These are phyloP conservation scores for Microsporum audouinii DNA, from an alignment of 2,329 filamentous ascomycete genomes.

Conservation along the genomic window DNA sequence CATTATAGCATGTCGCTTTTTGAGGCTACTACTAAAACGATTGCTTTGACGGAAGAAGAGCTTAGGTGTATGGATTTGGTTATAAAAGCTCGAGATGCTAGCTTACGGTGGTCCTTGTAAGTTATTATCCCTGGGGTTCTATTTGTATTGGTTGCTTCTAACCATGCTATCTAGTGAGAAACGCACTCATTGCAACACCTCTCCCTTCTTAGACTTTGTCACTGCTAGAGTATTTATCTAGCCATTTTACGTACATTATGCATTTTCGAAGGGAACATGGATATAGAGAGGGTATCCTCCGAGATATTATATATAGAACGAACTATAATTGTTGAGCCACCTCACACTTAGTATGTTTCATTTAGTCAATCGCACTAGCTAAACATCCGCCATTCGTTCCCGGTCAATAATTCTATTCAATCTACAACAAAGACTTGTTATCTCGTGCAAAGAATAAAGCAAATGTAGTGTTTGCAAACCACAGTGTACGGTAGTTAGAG, in stretches of 20 bases:
- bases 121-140: background rate
- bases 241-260: background rate
- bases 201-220: background rate
- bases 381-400: background rate
- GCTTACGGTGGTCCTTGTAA: constrained; percentile 2
- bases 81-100: constrained; percentile 6
- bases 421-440: background rate
- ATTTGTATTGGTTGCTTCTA: background rate
- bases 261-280: too few relatives aligned
- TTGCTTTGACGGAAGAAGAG: constrained; percentile 18
- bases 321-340: too few relatives aligned
- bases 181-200: background rate
- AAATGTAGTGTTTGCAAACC: background rate
- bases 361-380: too few relatives aligned
- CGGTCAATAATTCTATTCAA: background rate
- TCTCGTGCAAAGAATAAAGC: background rate
- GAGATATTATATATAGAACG: too few relatives aligned
- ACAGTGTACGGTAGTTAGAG: too few relatives aligned
- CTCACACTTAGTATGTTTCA: too few relatives aligned
- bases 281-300: too few relatives aligned
- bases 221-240: background rate
- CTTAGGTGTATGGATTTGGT: constrained; percentile 15
- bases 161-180: background rate
- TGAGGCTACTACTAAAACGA: constrained; percentile 9
- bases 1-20: constrained; percentile 14